These are phyloP conservation scores for Xylariales sp. DNA, from an alignment of 2,329 filamentous ascomycete species.

Conservation along the genomic window DNA sequence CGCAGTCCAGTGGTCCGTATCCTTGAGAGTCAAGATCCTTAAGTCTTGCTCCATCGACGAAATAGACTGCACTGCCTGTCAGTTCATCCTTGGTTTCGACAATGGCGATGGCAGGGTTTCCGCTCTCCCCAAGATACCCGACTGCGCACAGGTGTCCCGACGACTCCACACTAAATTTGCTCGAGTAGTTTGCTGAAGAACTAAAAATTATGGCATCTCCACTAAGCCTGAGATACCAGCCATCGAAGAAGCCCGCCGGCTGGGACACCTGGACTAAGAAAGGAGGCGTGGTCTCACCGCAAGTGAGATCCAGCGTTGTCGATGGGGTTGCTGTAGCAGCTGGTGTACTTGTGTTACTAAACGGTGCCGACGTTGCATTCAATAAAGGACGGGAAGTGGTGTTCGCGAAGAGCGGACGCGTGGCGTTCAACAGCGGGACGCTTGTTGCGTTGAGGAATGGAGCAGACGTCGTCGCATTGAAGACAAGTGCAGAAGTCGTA, in stretches of 20 bases:
- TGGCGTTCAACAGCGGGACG: constrained; percentile 7
- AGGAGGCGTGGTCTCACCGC: constrained; percentile 19
- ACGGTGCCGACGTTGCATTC: constrained; percentile 9
- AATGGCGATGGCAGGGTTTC: constrained; percentile 20
- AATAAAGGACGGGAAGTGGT: constrained; percentile 9
- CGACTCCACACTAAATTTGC: constrained; percentile 21
- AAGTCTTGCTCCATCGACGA: constrained; percentile 18
- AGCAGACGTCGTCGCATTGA: constrained; percentile 10
- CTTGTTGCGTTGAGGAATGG: constrained; percentile 12
- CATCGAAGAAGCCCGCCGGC: constrained; percentile 24
- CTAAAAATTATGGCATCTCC: constrained; percentile 24
- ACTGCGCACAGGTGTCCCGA: constrained; percentile 24
- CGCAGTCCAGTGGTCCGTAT: constrained; percentile 21
- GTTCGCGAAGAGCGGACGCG: constrained; percentile 10
- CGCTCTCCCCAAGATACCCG: constrained; percentile 13
- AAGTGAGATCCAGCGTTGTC: constrained; percentile 16
- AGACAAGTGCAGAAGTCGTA: neutral
- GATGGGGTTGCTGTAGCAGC: constrained; percentile 8
- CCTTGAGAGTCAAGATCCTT: constrained; percentile 16
- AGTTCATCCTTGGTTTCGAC: constrained; percentile 17
- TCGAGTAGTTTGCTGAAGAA: constrained; percentile 12
- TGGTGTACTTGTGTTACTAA: constrained; percentile 10
- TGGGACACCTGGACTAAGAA: constrained; percentile 24
- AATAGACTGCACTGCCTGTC: constrained; percentile 21
- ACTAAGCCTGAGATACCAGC: constrained; percentile 25